A percentile compares a stretch with the other conserved stretches of the same genome.
Conservation (phyloP, 1,284 basidiomycete species). For the Porodaedalea pini region DNA sequence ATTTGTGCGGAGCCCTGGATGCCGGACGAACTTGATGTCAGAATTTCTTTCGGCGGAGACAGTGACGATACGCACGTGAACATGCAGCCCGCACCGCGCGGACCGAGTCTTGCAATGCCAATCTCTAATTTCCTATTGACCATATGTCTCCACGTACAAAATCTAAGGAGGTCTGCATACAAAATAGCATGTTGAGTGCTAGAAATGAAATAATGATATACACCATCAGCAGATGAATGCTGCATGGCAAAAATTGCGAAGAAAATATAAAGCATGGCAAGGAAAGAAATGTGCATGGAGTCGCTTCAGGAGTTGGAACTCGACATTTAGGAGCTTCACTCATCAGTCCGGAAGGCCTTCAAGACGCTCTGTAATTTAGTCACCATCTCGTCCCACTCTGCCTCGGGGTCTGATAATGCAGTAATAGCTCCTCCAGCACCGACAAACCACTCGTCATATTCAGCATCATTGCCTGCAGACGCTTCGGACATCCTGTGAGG, state of each 20-base stretch:
- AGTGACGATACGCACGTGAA: too few species aligned
- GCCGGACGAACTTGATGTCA: too few species aligned
- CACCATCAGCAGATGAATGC: conserved; percentile 15
- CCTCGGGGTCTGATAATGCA: conserved; percentile 80
- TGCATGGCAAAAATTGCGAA: background rate
- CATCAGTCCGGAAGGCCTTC: conserved; percentile 44
- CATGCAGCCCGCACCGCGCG: too few species aligned
- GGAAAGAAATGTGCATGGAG: background rate
- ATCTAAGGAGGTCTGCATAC: background rate
- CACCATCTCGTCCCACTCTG: conserved; percentile 94
- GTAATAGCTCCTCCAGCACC: conserved; percentile 97
- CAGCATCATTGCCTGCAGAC: conserved; percentile 22
- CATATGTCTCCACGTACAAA: too few species aligned
- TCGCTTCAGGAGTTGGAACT: background rate
- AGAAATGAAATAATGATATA: conserved; percentile 12
- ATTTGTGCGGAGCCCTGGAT: too few species aligned
- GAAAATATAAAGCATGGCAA: background rate
- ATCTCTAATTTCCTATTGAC: too few species aligned
- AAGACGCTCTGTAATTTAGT: conserved; percentile 77
- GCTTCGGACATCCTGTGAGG: background rate
- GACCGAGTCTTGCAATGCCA: too few species aligned
- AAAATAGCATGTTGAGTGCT: conserved; percentile 16
- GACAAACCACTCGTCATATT: conserved; percentile 62
- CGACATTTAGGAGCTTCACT: background rate
- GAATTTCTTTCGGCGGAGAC: too few species aligned